phyloP scores from a whole-genome alignment of 2,329 filamentous ascomycete genomes.

The Neurospora sp. region DNA sequence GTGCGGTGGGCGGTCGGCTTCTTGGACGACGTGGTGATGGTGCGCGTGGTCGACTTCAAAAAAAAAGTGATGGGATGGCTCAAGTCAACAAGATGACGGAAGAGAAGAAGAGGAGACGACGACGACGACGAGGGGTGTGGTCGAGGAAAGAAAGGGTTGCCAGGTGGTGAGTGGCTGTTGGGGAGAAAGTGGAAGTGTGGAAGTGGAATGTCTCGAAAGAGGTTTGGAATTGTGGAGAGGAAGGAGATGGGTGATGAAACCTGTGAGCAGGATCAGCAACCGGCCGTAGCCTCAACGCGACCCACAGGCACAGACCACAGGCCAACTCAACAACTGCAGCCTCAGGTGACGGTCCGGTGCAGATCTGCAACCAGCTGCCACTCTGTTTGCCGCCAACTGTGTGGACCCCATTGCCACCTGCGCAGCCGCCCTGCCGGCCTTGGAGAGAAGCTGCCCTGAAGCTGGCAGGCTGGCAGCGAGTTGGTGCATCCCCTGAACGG shows the following conservation, averaged over 20 bases:
- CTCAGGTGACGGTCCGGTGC: background rate
- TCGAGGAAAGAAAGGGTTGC: background rate
- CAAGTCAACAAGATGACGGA: background rate
- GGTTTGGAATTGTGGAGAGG: constrained; percentile 18
- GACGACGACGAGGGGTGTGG: background rate
- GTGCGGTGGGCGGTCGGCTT: background rate
- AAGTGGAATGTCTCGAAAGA: constrained; percentile 17
- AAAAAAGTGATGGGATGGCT: background rate
- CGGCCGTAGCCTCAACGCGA: constrained; percentile 14
- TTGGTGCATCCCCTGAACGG: background rate
- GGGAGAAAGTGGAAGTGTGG: constrained; percentile 7
- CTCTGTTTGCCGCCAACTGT: rapidly evolving
- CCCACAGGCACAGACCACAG: constrained; percentile 3
- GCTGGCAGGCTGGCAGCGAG: background rate
- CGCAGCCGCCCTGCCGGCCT: background rate
- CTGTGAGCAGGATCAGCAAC: constrained; percentile 11
- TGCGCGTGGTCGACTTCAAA: background rate
- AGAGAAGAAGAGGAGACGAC: background rate
- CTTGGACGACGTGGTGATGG: background rate
- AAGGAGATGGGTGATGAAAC: constrained; percentile 21
- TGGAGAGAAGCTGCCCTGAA: background rate
- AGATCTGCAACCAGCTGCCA: rapidly evolving
- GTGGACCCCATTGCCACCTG: background rate
- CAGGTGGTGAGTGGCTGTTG: background rate
- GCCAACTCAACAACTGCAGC: background rate